These are phyloP conservation scores for Selenicereus undatus DNA, from an alignment of 148 eudicot species.

Conservation along the genomic window DNA sequence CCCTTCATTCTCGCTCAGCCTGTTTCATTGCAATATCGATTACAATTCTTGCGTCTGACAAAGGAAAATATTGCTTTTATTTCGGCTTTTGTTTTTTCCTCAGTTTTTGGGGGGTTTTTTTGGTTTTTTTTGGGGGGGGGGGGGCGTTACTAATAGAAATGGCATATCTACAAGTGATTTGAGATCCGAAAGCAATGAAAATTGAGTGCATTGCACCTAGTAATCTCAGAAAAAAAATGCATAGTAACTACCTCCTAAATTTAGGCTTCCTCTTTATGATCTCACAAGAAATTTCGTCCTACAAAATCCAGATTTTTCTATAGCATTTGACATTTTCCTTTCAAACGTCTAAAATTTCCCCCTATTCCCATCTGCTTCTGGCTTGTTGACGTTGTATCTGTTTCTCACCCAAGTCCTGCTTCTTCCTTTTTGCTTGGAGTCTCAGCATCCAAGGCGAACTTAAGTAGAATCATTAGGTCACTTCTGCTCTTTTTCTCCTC, in stretches of 20 bases:
- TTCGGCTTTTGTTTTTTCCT: too few relatives aligned
- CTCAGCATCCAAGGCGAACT: background rate
- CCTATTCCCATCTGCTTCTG: background rate
- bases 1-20: too few relatives aligned
- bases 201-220: background rate
- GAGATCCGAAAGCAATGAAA: background rate
- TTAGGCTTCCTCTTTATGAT: background rate
- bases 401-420: background rate
- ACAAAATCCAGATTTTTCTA: background rate
- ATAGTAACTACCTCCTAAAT: background rate
- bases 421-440: background rate
- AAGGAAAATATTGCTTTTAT: background rate
- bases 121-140: background rate
- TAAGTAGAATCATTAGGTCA: background rate
- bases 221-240: background rate
- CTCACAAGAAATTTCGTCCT: background rate
- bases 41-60: too few relatives aligned
- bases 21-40: too few relatives aligned
- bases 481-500: background rate
- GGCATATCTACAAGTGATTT: background rate
- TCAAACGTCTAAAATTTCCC: background rate
- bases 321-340: background rate
- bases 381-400: background rate
- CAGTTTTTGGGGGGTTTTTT: background rate
- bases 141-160: background rate